phyloP scores from a whole-genome alignment of 805 yeast species.

The Ogataea thermomethanolica region DNA sequence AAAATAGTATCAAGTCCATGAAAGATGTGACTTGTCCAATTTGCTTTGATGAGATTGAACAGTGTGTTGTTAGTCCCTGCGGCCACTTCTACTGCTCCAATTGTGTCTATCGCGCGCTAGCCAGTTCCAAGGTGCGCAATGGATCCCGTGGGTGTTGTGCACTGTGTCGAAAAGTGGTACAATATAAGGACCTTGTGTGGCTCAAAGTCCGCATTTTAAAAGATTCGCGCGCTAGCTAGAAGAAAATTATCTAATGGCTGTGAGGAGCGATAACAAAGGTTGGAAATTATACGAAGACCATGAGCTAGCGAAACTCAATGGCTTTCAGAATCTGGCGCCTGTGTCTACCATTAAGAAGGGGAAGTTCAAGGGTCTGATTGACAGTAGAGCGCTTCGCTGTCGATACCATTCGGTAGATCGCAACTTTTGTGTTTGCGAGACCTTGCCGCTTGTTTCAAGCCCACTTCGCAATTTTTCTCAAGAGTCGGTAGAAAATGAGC shows the following conservation, averaged over 20 bases:
- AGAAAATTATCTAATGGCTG: slow-evolving; percentile 2
- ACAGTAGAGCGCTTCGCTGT: slow-evolving; percentile 20
- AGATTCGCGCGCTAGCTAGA: slow-evolving; percentile 8
- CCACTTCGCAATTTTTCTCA: slow-evolving; percentile 15
- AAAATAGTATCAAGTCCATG: slow-evolving; percentile 27
- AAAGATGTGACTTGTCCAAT: slow-evolving; percentile 47
- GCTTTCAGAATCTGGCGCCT: slow-evolving; percentile 4
- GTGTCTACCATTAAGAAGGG: slow-evolving; percentile 18
- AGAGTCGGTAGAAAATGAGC: background rate
- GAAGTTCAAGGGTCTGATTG: slow-evolving; percentile 20
- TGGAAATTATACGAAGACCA: slow-evolving; percentile 4
- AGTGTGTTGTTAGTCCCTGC: slow-evolving; percentile 49
- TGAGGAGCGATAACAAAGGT: slow-evolving; percentile 8
- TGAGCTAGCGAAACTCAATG: background rate
- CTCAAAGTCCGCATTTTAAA: slow-evolving; percentile 24
- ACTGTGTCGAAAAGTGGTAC: slow-evolving; percentile 31
- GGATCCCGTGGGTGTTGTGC: slow-evolving; percentile 32
- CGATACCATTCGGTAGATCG: slow-evolving; percentile 18
- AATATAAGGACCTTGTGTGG: slow-evolving; percentile 32
- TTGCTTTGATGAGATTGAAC: slow-evolving; percentile 51
- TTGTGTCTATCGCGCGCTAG: slow-evolving; percentile 49
- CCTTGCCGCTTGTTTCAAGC: slow-evolving; percentile 20
- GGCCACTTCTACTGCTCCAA: slow-evolving; percentile 56
- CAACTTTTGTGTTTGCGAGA: slow-evolving; percentile 18
- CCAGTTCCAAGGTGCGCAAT: slow-evolving; percentile 37